Percentiles rank a stretch among this genome's conserved stretches.
phyloP scores from a whole-genome alignment of 352 stramenopile genomes.

The Globisporangium carolinianum region DNA sequence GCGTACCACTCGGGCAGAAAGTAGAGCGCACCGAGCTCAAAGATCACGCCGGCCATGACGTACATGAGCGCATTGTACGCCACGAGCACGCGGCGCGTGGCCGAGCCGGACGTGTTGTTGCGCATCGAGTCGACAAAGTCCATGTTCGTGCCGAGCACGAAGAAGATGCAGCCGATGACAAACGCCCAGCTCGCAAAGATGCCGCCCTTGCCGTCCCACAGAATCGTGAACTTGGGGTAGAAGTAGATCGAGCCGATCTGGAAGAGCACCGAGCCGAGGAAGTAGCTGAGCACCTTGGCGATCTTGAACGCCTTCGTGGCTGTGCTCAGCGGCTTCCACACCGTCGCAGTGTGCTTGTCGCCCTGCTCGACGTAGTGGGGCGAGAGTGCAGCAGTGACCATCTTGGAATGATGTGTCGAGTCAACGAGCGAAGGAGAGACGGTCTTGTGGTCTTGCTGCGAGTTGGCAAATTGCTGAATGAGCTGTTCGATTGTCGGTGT shows the following conservation, averaged over 20 bases:
- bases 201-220: slow-evolving; percentile 54
- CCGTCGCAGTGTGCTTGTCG: slow-evolving; percentile 9
- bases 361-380: slow-evolving; percentile 17
- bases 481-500: too few species aligned
- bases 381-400: slow-evolving; percentile 13
- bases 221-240: slow-evolving; percentile 64
- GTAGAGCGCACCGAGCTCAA: slow-evolving; percentile 73
- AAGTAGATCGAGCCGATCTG: slow-evolving; percentile 73
- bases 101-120: slow-evolving; percentile 45
- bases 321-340: slow-evolving; percentile 16
- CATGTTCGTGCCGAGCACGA: slow-evolving; percentile 56
- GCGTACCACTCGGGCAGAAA: slow-evolving; percentile 72
- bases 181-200: slow-evolving; percentile 62
- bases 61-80: slow-evolving; percentile 57
- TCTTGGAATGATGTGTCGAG: neutral
- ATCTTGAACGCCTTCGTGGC: slow-evolving; percentile 49
- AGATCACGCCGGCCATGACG: slow-evolving; percentile 62
- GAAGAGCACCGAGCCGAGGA: slow-evolving; percentile 66
- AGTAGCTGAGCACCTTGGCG: slow-evolving; percentile 40
- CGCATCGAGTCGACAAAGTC: slow-evolving; percentile 68
- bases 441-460: too few species aligned
- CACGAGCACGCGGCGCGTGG: slow-evolving; percentile 41
- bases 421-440: too few species aligned
- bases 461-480: too few species aligned
- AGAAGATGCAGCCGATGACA: slow-evolving; percentile 66